phyloP scores from a whole-genome alignment of 2,329 filamentous ascomycete species.

The Claviceps spartinae region DNA sequence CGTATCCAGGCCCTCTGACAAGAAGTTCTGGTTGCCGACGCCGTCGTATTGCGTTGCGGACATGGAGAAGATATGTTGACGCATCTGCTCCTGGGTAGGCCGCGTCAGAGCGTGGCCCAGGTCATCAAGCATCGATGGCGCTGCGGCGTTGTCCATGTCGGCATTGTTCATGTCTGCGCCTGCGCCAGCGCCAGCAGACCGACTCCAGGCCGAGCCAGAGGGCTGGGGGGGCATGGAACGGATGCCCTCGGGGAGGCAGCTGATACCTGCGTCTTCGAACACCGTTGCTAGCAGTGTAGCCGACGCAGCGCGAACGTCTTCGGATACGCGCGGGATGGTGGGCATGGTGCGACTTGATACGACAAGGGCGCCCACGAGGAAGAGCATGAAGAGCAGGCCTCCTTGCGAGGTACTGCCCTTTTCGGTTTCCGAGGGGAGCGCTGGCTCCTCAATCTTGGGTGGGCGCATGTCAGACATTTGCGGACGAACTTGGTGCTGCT shows the following conservation, averaged over 20 bases:
- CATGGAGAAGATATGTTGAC: constrained; percentile 77
- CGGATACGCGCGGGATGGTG: constrained; percentile 63
- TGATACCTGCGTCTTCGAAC: constrained; percentile 64
- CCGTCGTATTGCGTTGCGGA: constrained; percentile 81
- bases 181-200: constrained; percentile 22
- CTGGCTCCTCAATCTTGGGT: constrained; percentile 32
- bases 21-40: constrained; percentile 53
- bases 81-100: constrained; percentile 72
- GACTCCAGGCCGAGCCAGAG: constrained; percentile 35
- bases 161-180: constrained; percentile 32
- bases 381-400: constrained; percentile 81
- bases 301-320: constrained; percentile 67
- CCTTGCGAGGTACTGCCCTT: constrained; percentile 58
- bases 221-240: constrained; percentile 36
- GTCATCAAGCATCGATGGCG: constrained; percentile 49
- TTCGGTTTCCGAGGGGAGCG: constrained; percentile 34
- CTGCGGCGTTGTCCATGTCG: constrained; percentile 20
- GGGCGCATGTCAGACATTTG: constrained; percentile 39
- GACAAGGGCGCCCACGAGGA: constrained; percentile 92
- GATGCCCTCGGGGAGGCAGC: constrained; percentile 27
- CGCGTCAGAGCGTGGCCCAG: constrained; percentile 56
- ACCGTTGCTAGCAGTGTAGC: constrained; percentile 67
- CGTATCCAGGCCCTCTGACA: constrained; percentile 39
- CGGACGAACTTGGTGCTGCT: constrained; percentile 39
- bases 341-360: constrained; percentile 68